Conservation (phyloP, 106 monocot genomes). For the Phalaenopsis aphrodite region DNA sequence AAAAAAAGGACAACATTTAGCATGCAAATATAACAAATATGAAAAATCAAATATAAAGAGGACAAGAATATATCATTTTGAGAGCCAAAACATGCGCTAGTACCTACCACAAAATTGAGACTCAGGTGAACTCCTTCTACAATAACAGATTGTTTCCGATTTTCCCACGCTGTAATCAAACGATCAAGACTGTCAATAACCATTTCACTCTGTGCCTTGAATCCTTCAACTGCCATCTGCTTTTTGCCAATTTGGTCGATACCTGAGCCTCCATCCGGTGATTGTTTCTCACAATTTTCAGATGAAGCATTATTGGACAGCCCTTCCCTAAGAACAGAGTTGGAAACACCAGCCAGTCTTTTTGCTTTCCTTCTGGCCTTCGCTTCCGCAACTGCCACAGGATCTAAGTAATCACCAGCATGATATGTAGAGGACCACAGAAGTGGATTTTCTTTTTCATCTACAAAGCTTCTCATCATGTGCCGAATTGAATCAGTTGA, state of each 20-base stretch:
- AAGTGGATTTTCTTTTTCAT: slow-evolving; percentile 72
- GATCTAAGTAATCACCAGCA: slow-evolving; percentile 78
- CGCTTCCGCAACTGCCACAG: slow-evolving; percentile 69
- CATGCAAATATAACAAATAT: background rate
- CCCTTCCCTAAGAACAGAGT: slow-evolving; percentile 23
- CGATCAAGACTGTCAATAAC: slow-evolving; percentile 95
- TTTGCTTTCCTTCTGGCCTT: slow-evolving; percentile 66
- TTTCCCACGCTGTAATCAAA: slow-evolving; percentile 93
- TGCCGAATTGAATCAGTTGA: slow-evolving; percentile 90
- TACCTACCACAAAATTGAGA: slow-evolving; percentile 88
- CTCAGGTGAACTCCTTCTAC: slow-evolving; percentile 97
- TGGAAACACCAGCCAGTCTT: slow-evolving; percentile 31
- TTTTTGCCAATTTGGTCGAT: slow-evolving; percentile 48
- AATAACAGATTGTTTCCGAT: slow-evolving; percentile 84
- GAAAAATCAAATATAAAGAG: background rate
- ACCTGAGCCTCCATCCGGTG: slow-evolving; percentile 6
- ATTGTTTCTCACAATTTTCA: slow-evolving; percentile 18
- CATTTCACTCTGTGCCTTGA: slow-evolving; percentile 96
- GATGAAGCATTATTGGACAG: slow-evolving; percentile 10
- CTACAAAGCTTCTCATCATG: slow-evolving; percentile 83
- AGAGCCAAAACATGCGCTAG: background rate
- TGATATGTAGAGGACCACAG: slow-evolving; percentile 91
- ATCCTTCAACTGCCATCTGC: slow-evolving; percentile 77
- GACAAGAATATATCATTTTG: background rate
- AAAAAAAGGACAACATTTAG: background rate